Evolutionary conservation across 2,329 filamentous ascomycete species (phyloP).

Genomic region (Diaporthe ilicicola): DNA sequence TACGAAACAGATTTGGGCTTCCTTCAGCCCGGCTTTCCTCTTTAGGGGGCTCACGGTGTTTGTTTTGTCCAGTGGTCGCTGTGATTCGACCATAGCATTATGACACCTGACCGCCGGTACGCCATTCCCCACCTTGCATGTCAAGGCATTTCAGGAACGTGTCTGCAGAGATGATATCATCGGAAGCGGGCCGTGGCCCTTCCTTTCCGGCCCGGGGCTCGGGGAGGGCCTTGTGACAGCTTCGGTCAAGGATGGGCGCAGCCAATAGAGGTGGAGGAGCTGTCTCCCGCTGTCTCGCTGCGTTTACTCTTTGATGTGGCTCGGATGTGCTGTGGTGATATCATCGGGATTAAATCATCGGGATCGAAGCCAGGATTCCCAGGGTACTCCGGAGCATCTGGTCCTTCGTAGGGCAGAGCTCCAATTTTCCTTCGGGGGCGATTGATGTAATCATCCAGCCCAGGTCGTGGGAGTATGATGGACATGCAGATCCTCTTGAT

Average conservation of each 20-base stretch:
- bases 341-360: neutral
- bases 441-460: constrained; percentile 4
- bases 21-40: constrained; percentile 7
- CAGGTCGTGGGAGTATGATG: neutral
- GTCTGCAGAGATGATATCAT: constrained; percentile 23
- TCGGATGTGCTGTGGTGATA: neutral
- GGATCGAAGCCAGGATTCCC: neutral
- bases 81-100: neutral
- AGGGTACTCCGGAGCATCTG: neutral
- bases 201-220: neutral
- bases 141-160: neutral
- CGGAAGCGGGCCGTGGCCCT: neutral
- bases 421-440: neutral
- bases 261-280: neutral
- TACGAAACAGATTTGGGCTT: neutral
- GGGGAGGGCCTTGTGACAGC: neutral
- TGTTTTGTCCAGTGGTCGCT: neutral
- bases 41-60: neutral
- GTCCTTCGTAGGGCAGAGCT: constrained; percentile 5
- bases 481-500: neutral
- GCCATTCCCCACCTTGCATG: neutral
- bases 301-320: neutral
- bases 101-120: neutral
- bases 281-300: neutral
- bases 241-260: neutral